phyloP scores from a whole-genome alignment of 257 asterid species.

The Nicotiana sylvestris region DNA sequence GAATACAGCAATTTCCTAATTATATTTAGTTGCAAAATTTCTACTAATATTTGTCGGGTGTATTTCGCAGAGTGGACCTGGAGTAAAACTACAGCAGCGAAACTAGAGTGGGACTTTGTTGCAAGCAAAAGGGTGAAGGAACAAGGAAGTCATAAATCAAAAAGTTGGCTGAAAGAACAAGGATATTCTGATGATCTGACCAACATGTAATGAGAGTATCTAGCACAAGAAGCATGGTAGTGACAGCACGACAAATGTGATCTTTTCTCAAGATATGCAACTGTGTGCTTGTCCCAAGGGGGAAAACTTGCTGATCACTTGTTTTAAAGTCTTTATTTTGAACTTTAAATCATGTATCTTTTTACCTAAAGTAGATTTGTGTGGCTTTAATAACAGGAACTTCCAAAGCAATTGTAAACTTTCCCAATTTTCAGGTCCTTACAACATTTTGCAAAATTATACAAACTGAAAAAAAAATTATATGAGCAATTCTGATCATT shows the following conservation, averaged over 20 bases:
- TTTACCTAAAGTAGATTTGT: not conserved
- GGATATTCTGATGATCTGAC: not conserved
- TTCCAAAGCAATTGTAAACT: not conserved
- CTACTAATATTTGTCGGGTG: not conserved
- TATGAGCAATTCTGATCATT: not conserved
- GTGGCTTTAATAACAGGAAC: not conserved
- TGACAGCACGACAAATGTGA: conserved; percentile 4
- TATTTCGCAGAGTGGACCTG: not conserved
- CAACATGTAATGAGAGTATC: not conserved
- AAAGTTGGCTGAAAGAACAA: not conserved
- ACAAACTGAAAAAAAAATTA: not conserved
- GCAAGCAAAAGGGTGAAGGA: not conserved
- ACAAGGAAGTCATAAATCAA: not conserved
- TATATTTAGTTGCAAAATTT: not conserved
- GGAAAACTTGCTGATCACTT: not conserved
- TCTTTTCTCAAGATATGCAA: not conserved
- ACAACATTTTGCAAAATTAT: conserved; percentile 4
- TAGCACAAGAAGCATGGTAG: not conserved
- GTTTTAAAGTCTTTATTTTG: not conserved
- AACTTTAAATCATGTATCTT: not conserved
- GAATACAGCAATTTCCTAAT: not conserved
- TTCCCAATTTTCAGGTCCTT: not conserved
- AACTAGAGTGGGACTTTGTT: not conserved
- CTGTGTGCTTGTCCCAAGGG: not conserved
- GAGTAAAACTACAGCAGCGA: not conserved